Base-by-base conservation (phyloP, 2,329 filamentous ascomycete species). In the Sodiomyces alkalinus region DNA sequence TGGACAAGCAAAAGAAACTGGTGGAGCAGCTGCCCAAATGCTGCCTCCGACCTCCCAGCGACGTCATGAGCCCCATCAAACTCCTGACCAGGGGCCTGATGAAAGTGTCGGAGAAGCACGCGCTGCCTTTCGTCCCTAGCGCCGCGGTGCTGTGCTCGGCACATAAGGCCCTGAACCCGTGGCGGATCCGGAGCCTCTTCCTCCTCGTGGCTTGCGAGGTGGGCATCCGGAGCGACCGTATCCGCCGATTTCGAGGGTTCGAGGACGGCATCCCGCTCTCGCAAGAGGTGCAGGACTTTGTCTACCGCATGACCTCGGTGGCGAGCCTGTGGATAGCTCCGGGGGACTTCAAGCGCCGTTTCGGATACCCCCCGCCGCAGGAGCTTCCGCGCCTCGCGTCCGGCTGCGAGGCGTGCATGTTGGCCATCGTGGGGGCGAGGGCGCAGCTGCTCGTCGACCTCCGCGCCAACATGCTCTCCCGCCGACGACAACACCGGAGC, bases 371-470 rank as follows among this genome's bases (percentile, higher is more conserved):
- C 36, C 26, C 42, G 37, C 39, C 35, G 6, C 27, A 35, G 8
- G n/a, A n/a, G n/a, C n/a, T n/a, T n/a, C n/a, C n/a, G n/a, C n/a
- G n/a, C n/a, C 44, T 60, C 4, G 31, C 35, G 17, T 49, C 42
- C 6, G 46, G 49, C 10, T 73, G 68, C 35, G 59, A 68, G 39
- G 66, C 64, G 2, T 73, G 68, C 35, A 58, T 66, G 17, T 42
- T 72, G 9, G 53, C 61, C 2, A 49, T 51, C 3, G 40, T 73
- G 1, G 65, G 65, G 3, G 58, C 57, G 0, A 50, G 53, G 18
- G 43, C 40, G 4, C 41, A 49, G 11, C 37, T 56, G 2, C 43
- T 73, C 3, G 41, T 48, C 5, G 62, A 66, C 38, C 39, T 73
- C 18, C 45, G 57, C 17, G 55, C 60, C 3, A 46, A 51, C 22